Evolutionary conservation across 805 yeast species (phyloP).

Genomic region (Spathaspora arborariae): DNA sequence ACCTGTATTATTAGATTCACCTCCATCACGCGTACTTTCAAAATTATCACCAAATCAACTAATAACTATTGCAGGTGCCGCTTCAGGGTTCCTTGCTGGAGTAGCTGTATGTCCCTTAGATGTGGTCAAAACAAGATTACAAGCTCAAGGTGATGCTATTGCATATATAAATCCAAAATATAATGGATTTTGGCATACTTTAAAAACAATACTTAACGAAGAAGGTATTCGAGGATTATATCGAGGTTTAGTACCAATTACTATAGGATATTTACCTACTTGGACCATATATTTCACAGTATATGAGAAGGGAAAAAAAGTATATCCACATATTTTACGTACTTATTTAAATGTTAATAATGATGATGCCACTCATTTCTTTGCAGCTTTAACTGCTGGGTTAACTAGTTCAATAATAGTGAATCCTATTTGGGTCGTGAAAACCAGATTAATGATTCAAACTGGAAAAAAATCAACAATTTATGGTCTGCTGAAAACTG

Average conservation of each 20-base stretch:
- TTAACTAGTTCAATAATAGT: conserved; percentile 78
- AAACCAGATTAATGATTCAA: conserved; percentile 90
- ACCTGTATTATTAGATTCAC: not conserved
- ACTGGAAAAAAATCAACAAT: conserved; percentile 45
- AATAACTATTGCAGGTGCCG: conserved; percentile 83
- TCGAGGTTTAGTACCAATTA: conserved; percentile 87
- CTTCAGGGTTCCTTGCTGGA: conserved; percentile 91
- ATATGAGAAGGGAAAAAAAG: conserved; percentile 71
- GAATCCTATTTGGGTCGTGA: conserved; percentile 97
- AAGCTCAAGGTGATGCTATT: conserved; percentile 70
- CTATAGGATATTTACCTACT: conserved; percentile 92
- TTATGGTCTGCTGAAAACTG: conserved; percentile 16
- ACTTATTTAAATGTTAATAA: conserved; percentile 17
- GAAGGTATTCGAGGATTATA: conserved; percentile 85
- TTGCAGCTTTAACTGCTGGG: conserved; percentile 83
- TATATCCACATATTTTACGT: conserved; percentile 43
- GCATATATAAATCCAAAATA: conserved; percentile 35
- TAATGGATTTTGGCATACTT: conserved; percentile 59
- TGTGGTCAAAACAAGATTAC: conserved; percentile 90
- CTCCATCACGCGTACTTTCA: conserved; percentile 16
- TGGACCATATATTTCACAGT: conserved; percentile 96
- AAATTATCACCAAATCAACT: conserved; percentile 47
- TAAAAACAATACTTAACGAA: conserved; percentile 61
- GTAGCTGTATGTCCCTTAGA: conserved; percentile 91
- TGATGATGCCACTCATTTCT: conserved; percentile 38